Evolutionary conservation across 176 grass and related monocot species (phyloP).

Genomic region (Hyparrhenia diplandra): DNA sequence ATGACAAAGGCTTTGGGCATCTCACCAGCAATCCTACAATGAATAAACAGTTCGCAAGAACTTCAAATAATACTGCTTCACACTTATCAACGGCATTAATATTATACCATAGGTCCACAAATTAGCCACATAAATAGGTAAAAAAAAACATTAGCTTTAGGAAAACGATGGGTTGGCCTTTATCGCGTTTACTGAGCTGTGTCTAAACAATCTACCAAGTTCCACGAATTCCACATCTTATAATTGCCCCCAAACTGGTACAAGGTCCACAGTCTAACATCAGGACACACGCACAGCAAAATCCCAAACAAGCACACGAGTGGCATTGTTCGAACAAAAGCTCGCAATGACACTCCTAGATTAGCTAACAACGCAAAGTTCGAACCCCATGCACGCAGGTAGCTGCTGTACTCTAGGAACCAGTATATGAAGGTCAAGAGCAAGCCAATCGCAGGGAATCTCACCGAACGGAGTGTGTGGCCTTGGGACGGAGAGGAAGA

Average conservation of each 20-base stretch:
- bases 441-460: neutral
- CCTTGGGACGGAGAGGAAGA: constrained; percentile 24
- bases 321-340: neutral
- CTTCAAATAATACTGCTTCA: neutral
- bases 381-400: neutral
- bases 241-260: neutral
- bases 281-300: neutral
- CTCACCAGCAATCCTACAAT: constrained; percentile 50
- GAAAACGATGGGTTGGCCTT: neutral
- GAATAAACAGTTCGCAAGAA: neutral
- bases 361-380: neutral
- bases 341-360: neutral
- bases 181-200: neutral
- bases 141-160: constrained; percentile 1
- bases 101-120: neutral
- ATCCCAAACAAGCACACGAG: neutral
- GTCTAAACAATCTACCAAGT: neutral
- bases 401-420: neutral
- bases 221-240: neutral
- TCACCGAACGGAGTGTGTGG: constrained; percentile 37
- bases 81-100: neutral
- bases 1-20: constrained; percentile 56
- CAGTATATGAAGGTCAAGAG: neutral
- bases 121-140: neutral
- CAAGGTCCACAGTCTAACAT: neutral